These are phyloP conservation scores for Haplographium delicatum DNA, from an alignment of 495 filamentous ascomycete species.

Conservation along the genomic window DNA sequence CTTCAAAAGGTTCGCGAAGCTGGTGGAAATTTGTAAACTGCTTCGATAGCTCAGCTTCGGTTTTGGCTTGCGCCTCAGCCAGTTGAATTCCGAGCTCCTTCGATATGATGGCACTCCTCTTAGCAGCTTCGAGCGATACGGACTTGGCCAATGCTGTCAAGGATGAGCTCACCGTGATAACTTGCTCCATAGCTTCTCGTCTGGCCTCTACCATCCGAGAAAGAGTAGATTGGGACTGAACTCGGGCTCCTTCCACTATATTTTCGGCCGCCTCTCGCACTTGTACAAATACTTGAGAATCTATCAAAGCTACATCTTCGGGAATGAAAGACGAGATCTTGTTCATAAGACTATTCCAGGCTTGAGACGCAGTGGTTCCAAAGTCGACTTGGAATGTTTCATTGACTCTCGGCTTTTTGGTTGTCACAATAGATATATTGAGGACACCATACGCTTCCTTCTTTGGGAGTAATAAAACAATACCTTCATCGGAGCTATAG, in stretches of 20 bases:
- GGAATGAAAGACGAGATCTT: conserved; percentile 38
- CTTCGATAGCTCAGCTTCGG: conserved; percentile 14
- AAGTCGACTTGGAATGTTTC: conserved; percentile 53
- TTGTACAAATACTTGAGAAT: conserved; percentile 39
- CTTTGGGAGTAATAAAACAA: conserved; percentile 39
- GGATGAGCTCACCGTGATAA: conserved; percentile 1
- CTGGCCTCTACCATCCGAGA: conserved; percentile 13
- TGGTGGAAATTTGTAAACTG: conserved; percentile 10
- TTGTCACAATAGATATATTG: conserved; percentile 51
- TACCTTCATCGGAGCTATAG: conserved; percentile 41
- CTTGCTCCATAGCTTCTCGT: conserved; percentile 15
- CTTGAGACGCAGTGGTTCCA: conserved; percentile 39
- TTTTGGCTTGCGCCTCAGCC: too few species aligned
- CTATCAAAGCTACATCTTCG: conserved; percentile 35
- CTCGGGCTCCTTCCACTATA: conserved; percentile 9
- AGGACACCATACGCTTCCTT: conserved; percentile 54
- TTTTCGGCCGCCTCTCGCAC: conserved; percentile 10
- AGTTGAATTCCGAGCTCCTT: conserved; percentile 22
- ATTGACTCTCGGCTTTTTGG: conserved; percentile 42
- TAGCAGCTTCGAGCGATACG: conserved; percentile 22
- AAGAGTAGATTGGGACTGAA: conserved; percentile 15
- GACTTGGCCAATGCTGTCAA: conserved; percentile 18
- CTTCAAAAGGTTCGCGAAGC: conserved; percentile 17
- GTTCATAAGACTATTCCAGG: conserved; percentile 38
- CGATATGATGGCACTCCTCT: conserved; percentile 24